Evolutionary conservation across 1,139 yeast genomes (phyloP), one percentile per base, ranked within the genome.

Genomic region (Scheffersomyces illinoinensis): DNA sequence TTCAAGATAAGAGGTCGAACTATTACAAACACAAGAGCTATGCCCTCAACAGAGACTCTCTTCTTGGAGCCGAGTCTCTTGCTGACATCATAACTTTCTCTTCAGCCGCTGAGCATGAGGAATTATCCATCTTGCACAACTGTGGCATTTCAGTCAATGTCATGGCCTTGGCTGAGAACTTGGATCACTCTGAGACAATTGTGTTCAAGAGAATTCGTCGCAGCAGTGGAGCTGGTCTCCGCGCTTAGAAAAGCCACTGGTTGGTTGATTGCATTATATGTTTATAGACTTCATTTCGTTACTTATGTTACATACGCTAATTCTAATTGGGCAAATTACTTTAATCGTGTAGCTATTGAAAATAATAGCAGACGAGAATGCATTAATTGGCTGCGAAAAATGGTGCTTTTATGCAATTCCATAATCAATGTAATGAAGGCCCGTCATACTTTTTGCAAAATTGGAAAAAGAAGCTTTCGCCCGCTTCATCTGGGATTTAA

Each of bases 111-210:
- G 50, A 53, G 47, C 60, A 62, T 26, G 43, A 33, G 17, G 71
- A 68, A 56, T 56, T 55, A 19, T 56, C 55, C 12, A 64, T 65
- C 1, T 61, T 71, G 48, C 54, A 61, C 23, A 58, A 59, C 21
- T 75, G 78, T 62, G 62, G 62, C 12, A 71, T 74, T 39, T 59
- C 74, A 24, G 64, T 75, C 46, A 62, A 66, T 19, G 67, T 71
- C 24, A 61, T 59, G 23, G 23, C 43, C 43, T 33, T 33, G 43
- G 14, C 43, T 33, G 43, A 33, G 43, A 33, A 33, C 43, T 33
- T 14, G 12, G 43, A 33, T 7, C 43, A 33, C 43, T 33, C 43
- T 33, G 43, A 33, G 17, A 33, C 43, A 33, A 33, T 33, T 14
- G 43, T 33, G 43, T 33, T 33, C 4, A 33, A 33, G 43, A 33